These are phyloP conservation scores for Yarrowia yakushimensis DNA, from an alignment of 805 yeast genomes.

Conservation along the genomic window DNA sequence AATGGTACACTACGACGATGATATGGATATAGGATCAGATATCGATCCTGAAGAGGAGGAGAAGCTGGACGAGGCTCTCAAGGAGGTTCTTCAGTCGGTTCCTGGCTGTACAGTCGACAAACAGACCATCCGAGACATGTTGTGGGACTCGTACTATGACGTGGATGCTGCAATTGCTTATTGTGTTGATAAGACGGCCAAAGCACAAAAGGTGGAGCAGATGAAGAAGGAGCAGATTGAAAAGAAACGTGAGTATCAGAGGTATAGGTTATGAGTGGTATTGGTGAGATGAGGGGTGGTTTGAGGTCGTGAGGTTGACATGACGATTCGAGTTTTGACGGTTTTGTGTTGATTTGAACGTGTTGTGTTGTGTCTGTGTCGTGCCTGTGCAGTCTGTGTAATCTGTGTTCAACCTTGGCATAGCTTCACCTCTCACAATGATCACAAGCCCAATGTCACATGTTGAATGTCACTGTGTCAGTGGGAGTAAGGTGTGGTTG, in stretches of 20 bases:
- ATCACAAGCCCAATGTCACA: too few species aligned
- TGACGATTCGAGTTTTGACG: too few species aligned
- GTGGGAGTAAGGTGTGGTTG: too few species aligned
- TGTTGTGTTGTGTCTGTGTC: too few species aligned
- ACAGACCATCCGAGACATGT: conserved; percentile 4
- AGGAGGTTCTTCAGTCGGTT: not conserved
- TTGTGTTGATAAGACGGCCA: conserved; percentile 17
- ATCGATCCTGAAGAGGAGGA: conserved; percentile 25
- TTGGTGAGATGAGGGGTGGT: too few species aligned
- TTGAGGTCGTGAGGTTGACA: too few species aligned
- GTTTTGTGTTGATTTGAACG: too few species aligned
- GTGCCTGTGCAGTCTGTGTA: too few species aligned
- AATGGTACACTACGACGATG: conserved; percentile 23
- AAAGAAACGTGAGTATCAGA: conserved; percentile 7
- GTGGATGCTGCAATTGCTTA: conserved; percentile 18
- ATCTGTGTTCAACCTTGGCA: too few species aligned
- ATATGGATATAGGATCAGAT: not conserved
- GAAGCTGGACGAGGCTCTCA: conserved; percentile 21
- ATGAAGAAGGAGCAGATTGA: conserved; percentile 5
- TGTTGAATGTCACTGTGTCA: too few species aligned
- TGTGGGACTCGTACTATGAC: conserved; percentile 25
- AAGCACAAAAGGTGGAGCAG: not conserved
- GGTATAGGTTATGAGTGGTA: too few species aligned
- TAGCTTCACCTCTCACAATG: too few species aligned
- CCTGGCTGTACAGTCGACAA: conserved; percentile 14